Percentiles rank a stretch among this genome's conserved stretches.
phyloP scores from a whole-genome alignment of 2,329 filamentous ascomycete species.

The Calonectria naviculata region DNA sequence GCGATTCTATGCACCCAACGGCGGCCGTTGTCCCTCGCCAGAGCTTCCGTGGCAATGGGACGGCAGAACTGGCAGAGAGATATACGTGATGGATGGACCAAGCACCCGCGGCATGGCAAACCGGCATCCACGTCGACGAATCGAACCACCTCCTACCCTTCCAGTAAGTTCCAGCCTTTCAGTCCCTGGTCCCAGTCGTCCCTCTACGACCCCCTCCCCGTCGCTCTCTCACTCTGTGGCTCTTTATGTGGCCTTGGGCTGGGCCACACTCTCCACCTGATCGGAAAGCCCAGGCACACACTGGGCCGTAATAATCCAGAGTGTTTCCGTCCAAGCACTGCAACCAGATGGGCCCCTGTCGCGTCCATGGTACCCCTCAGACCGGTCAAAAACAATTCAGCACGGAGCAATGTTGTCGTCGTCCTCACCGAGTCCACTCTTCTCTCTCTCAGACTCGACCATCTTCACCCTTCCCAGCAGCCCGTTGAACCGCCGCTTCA shows the following conservation, averaged over 20 bases:
- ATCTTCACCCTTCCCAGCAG: slow-evolving; percentile 46
- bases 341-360: slow-evolving; percentile 42
- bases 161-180: slow-evolving; percentile 22
- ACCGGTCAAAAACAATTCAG: slow-evolving; percentile 55
- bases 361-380: slow-evolving; percentile 52
- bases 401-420: slow-evolving; percentile 49
- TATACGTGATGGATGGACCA: slow-evolving; percentile 31
- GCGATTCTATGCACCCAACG: slow-evolving; percentile 34
- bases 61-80: slow-evolving; percentile 26
- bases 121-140: slow-evolving; percentile 27
- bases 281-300: slow-evolving; percentile 40
- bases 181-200: slow-evolving; percentile 18
- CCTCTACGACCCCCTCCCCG: slow-evolving; percentile 23
- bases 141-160: slow-evolving; percentile 34
- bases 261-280: slow-evolving; percentile 34
- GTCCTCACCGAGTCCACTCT: slow-evolving; percentile 55
- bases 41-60: slow-evolving; percentile 20
- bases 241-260: slow-evolving; percentile 17
- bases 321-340: slow-evolving; percentile 35
- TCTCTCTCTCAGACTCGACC: slow-evolving; percentile 49
- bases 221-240: not conserved
- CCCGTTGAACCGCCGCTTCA: slow-evolving; percentile 41
- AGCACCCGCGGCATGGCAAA: slow-evolving; percentile 23
- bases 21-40: slow-evolving; percentile 8
- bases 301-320: slow-evolving; percentile 37